Base-by-base conservation (phyloP, 352 stramenopile species). In the Phytophthora foliorum region DNA sequence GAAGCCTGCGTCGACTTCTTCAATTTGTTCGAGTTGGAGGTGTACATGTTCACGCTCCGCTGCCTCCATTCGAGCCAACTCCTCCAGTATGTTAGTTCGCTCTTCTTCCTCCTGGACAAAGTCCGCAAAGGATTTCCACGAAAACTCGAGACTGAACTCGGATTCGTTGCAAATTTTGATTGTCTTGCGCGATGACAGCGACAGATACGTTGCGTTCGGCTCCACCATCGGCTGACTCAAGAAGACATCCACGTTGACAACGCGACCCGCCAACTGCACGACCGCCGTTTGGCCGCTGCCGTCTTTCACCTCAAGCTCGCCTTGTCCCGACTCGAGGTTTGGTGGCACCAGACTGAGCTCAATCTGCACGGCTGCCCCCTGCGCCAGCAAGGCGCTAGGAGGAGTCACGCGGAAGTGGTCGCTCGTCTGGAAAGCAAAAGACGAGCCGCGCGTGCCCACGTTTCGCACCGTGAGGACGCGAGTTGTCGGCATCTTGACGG, bases 121-220 rank as follows among this genome's bases (percentile, higher is more conserved):
- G 39, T 90, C 85, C 4, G 72, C 72, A 64, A 98, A 98, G 19
- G 95, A 90, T 57, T 97, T 96, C 96, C 96, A 99, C 16, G 67
- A 72, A 80, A 98, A 99, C 2, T 91, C 76, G 16, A 99, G 84
- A 0, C 93, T 91, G 55, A 91, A 88, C 54, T 98, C 96, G 51
- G 83, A 96, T 51, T 95, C 84, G 79, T 99, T 99, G 67, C 82
- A 92, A 55, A 99, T 97, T 59, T 96, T 97, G 59, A 98, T 64
- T 1, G 77, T 97, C 52, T 86, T 94, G 17, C 93, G 84, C 29
- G 94, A 98, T 29, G 78, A 88, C 13, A 99, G 78, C 32, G 91
- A 96, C 48, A 99, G 94, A 72, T 98, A 99, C 9, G 94, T 91
- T 6, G 94, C 81, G 19, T 78, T 91, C 1, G 97, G 72, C 57